These are phyloP conservation scores for Aspergillus sclerotiicarbonarius DNA, from an alignment of 495 filamentous ascomycete species.

Conservation along the genomic window DNA sequence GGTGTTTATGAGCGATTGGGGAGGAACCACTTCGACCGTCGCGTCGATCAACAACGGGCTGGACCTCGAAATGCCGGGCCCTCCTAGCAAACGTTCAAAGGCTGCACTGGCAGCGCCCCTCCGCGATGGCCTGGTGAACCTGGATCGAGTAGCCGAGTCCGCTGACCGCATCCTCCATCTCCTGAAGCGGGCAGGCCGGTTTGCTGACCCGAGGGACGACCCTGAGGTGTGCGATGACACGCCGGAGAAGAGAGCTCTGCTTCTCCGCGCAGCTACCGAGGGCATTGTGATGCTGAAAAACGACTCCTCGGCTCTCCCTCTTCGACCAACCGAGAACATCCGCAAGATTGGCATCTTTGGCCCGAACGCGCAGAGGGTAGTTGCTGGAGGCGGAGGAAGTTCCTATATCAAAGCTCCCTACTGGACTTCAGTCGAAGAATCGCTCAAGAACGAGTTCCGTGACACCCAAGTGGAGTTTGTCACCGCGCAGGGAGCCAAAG, in stretches of 20 bases:
- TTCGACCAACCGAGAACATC: neutral
- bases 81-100: neutral
- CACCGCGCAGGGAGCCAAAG: too few species aligned
- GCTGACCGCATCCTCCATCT: neutral
- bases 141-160: neutral
- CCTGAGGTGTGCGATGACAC: neutral
- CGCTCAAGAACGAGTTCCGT: neutral
- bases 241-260: neutral
- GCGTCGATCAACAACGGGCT: neutral
- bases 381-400: neutral
- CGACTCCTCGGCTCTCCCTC: neutral
- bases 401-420: neutral
- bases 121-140: neutral
- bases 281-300: constrained; percentile 12
- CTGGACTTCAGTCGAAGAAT: neutral
- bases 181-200: neutral
- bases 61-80: neutral
- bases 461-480: too few species aligned
- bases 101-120: neutral
- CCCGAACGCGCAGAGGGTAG: neutral
- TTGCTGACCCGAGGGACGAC: neutral
- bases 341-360: neutral
- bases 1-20: neutral
- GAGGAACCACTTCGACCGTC: neutral
- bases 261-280: neutral